Conservation (phyloP, 2,329 filamentous ascomycete genomes). For the Davidsoniella virescens region DNA sequence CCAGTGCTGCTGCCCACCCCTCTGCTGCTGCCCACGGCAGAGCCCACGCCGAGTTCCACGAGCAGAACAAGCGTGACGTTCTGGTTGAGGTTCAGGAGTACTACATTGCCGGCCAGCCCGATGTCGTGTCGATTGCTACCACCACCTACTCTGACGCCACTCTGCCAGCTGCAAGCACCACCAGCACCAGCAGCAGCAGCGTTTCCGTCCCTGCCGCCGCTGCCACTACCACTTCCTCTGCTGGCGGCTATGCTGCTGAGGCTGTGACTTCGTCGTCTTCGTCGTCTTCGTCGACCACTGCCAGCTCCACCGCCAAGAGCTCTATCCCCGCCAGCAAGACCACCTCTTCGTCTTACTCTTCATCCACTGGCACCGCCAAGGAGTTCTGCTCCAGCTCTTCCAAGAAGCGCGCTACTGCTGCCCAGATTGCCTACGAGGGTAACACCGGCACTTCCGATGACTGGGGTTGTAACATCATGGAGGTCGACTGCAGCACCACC, state of each 20-base stretch:
- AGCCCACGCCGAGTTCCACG: constrained; percentile 19
- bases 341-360: constrained; percentile 5
- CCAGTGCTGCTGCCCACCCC: constrained; percentile 26
- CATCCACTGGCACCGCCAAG: constrained; percentile 7
- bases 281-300: constrained; percentile 6
- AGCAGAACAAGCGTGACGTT: constrained; percentile 14
- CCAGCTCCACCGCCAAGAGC: constrained; percentile 11
- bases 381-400: constrained; percentile 21
- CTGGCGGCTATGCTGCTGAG: neutral
- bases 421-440: constrained; percentile 30
- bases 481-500: constrained; percentile 22
- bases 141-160: constrained; percentile 14
- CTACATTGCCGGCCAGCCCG: constrained; percentile 22
- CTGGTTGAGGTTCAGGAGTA: constrained; percentile 16
- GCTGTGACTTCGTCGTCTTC: constrained; percentile 11
- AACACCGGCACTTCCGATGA: constrained; percentile 27
- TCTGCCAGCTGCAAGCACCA: constrained; percentile 10
- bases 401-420: constrained; percentile 30
- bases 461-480: constrained; percentile 38
- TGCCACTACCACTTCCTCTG: constrained; percentile 4
- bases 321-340: constrained; percentile 14
- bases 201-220: neutral
- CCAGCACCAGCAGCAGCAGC: constrained; percentile 14
- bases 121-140: constrained; percentile 15
- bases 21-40: constrained; percentile 20